Evolutionary conservation across 2,329 filamentous ascomycete genomes (phyloP).

Genomic region (Alternaria brassicae): DNA sequence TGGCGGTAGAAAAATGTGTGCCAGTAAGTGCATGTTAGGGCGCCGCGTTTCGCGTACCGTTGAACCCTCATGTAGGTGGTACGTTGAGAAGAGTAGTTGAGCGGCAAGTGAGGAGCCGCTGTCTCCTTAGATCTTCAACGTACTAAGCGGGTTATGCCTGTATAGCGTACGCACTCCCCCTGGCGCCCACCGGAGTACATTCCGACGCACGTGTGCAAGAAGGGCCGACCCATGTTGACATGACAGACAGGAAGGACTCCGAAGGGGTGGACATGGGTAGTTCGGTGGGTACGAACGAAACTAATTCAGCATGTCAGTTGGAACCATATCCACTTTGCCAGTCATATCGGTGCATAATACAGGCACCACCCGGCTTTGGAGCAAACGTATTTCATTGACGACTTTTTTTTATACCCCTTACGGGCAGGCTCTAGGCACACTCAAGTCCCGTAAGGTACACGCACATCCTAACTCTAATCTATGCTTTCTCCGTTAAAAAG

Average conservation of each 20-base stretch:
- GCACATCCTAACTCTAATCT: not conserved
- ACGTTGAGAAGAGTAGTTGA: not conserved
- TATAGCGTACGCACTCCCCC: not conserved
- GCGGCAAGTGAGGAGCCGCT: not conserved
- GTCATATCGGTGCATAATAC: not conserved
- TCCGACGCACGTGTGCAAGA: conserved; percentile 1
- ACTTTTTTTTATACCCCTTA: not conserved
- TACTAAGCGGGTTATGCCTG: not conserved
- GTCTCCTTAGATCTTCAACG: not conserved
- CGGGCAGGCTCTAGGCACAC: conserved; percentile 1
- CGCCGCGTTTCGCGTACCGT: too few relatives aligned
- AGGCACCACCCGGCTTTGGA: not conserved
- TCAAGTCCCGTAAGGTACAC: not conserved
- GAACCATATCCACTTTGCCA: not conserved
- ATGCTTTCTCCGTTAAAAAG: not conserved
- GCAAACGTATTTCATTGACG: conserved; percentile 6
- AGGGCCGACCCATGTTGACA: conserved; percentile 1
- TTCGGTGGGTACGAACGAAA: conserved; percentile 1
- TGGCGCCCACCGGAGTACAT: not conserved
- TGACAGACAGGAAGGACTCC: not conserved
- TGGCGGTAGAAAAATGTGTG: not conserved
- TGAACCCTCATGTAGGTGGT: not conserved
- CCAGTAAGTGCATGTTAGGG: too few relatives aligned
- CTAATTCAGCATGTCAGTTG: not conserved
- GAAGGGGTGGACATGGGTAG: not conserved